Evolutionary conservation across 139 green algal species (phyloP).

Genomic region (Volvox reticuliferus): DNA sequence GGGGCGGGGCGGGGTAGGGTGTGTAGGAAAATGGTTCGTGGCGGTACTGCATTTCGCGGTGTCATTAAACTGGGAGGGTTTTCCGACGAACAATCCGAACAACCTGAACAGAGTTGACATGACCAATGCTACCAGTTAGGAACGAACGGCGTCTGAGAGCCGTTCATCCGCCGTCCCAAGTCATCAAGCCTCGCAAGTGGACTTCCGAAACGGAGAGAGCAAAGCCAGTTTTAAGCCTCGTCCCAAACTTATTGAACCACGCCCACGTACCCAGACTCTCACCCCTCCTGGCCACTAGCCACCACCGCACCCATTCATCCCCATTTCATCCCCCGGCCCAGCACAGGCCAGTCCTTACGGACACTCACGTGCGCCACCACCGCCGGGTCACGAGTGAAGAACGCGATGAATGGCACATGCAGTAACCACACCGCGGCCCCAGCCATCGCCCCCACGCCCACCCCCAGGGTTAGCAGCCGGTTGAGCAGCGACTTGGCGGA

Average conservation of each 20-base stretch:
- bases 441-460: slow-evolving; percentile 22
- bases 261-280: background rate
- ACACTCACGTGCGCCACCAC: slow-evolving; percentile 53
- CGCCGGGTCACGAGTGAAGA: slow-evolving; percentile 63
- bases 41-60: background rate
- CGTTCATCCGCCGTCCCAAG: no score
- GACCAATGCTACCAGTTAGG: background rate
- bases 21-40: background rate
- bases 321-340: no score
- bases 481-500: slow-evolving; percentile 53
- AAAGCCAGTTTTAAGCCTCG: no score
- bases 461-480: slow-evolving; percentile 54
- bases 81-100: background rate
- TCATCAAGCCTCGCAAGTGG: no score
- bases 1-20: background rate
- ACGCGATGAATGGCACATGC: slow-evolving; percentile 42
- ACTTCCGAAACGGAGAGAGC: no score
- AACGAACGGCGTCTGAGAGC: background rate
- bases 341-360: background rate
- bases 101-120: background rate
- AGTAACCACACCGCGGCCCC: slow-evolving; percentile 43
- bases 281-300: no score
- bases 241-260: background rate
- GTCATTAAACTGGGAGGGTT: no score
- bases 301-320: background rate